A percentile compares a stretch with the other conserved stretches of the same genome.
phyloP scores from a whole-genome alignment of 306 rosid genomes.

The Senna tora region DNA sequence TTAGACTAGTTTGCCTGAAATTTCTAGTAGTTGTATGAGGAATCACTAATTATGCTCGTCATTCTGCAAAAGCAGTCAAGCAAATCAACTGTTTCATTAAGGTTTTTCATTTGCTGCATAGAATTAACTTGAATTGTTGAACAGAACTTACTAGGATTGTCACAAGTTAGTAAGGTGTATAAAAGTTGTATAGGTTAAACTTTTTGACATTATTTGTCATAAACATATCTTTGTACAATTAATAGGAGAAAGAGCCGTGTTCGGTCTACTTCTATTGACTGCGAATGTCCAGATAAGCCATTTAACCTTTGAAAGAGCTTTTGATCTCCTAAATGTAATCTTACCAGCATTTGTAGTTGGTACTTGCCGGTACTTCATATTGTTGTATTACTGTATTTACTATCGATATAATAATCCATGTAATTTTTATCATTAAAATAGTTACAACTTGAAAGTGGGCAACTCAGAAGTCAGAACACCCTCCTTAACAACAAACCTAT shows the following conservation, averaged over 20 bases:
- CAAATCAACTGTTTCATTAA: neutral
- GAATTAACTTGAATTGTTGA: slow-evolving; percentile 3
- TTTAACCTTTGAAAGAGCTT: no score
- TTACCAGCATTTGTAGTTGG: no score
- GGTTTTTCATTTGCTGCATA: neutral
- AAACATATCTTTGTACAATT: no score
- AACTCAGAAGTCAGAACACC: neutral
- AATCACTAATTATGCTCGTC: slow-evolving; percentile 4
- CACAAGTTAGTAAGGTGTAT: neutral
- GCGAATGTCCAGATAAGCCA: no score
- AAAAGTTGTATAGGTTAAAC: neutral
- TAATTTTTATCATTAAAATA: no score
- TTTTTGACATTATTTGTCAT: slow-evolving; percentile 2
- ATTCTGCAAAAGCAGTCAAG: neutral
- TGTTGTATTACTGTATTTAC: neutral
- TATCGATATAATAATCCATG: neutral
- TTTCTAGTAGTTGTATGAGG: slow-evolving; percentile 21
- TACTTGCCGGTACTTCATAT: no score
- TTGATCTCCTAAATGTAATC: no score
- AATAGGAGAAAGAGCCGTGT: no score
- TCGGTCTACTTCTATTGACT: no score
- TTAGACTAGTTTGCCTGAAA: slow-evolving; percentile 1
- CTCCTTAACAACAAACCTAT: no score
- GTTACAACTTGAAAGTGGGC: no score
- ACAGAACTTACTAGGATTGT: slow-evolving; percentile 20